These are phyloP conservation scores for Limnanthes douglasii DNA, from an alignment of 345 rosid species.

Conservation along the genomic window DNA sequence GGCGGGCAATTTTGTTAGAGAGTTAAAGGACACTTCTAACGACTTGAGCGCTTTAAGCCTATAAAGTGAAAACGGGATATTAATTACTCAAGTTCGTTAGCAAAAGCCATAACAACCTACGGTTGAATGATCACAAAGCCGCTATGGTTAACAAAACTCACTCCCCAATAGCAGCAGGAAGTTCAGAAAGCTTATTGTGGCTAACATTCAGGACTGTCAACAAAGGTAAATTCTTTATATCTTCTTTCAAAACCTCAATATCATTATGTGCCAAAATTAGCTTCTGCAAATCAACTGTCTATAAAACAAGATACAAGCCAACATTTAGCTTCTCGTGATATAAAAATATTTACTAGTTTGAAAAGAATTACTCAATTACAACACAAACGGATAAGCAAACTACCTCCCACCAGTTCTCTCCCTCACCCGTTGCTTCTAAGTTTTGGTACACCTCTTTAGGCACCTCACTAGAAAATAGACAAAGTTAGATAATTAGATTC, in stretches of 20 bases:
- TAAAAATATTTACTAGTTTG: slow-evolving; percentile 2
- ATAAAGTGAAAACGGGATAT: neutral
- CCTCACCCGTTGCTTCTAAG: slow-evolving; percentile 49
- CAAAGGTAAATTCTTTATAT: slow-evolving; percentile 44
- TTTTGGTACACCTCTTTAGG: slow-evolving; percentile 58
- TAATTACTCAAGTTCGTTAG: slow-evolving; percentile 2
- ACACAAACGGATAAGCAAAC: neutral
- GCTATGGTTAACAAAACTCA: slow-evolving; percentile 22
- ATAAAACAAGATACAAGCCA: slow-evolving; percentile 2
- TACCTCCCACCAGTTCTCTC: slow-evolving; percentile 99
- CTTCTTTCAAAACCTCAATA: slow-evolving; percentile 66
- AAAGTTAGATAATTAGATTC: neutral
- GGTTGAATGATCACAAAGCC: no score
- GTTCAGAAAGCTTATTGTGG: slow-evolving; percentile 51
- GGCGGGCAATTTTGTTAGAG: slow-evolving; percentile 46
- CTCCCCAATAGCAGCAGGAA: slow-evolving; percentile 82
- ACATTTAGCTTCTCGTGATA: neutral
- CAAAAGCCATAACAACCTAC: slow-evolving; percentile 1
- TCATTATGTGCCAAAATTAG: slow-evolving; percentile 83
- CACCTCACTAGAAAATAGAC: slow-evolving; percentile 32
- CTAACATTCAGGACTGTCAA: slow-evolving; percentile 68
- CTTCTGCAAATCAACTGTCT: slow-evolving; percentile 89
- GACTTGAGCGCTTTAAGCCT: slow-evolving; percentile 80
- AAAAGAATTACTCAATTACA: neutral
- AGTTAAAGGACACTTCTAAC: slow-evolving; percentile 67